phyloP scores from a whole-genome alignment of 1,284 basidiomycete species.

The Trichosporon ovoides region DNA sequence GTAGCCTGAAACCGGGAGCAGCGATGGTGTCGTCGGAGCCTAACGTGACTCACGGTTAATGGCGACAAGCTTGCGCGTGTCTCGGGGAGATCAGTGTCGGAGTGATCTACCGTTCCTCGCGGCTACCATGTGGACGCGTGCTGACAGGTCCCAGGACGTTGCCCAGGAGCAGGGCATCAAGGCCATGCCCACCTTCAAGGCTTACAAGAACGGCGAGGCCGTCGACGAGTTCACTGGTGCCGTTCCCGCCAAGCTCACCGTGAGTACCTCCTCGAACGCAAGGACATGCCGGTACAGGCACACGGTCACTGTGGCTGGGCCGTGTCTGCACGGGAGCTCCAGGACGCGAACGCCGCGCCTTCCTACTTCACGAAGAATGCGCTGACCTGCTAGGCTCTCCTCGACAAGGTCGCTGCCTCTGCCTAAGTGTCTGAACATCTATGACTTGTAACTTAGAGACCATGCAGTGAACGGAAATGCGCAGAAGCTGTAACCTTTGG shows the following conservation, averaged over 20 bases:
- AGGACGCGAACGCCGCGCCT: background rate
- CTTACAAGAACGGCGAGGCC: conserved; percentile 64
- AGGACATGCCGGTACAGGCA: too few relatives aligned
- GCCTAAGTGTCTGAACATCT: background rate
- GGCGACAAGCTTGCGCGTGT: too few relatives aligned
- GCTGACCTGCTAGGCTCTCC: conserved; percentile 22
- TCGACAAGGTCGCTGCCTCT: conserved; percentile 26
- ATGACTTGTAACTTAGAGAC: background rate
- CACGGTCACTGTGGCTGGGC: background rate
- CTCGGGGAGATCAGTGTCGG: too few relatives aligned
- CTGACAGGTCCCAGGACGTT: conserved; percentile 45
- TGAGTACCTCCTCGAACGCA: conserved; percentile 32
- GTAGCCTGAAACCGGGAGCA: too few relatives aligned
- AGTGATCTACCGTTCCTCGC: background rate
- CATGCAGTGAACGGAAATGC: conserved; percentile 1
- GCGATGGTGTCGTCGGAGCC: too few relatives aligned
- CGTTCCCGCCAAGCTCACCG: conserved; percentile 52
- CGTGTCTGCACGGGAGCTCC: background rate
- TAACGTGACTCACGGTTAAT: too few relatives aligned
- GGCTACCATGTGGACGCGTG: background rate
- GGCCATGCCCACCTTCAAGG: conserved; percentile 74
- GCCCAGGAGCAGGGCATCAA: conserved; percentile 65
- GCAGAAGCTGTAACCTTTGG: background rate
- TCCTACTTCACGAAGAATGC: background rate
- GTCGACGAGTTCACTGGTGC: conserved; percentile 63